Evolutionary conservation across 306 rosid species (phyloP), one percentile per base, ranked within the genome.

Genomic region (Sophora flavescens): DNA sequence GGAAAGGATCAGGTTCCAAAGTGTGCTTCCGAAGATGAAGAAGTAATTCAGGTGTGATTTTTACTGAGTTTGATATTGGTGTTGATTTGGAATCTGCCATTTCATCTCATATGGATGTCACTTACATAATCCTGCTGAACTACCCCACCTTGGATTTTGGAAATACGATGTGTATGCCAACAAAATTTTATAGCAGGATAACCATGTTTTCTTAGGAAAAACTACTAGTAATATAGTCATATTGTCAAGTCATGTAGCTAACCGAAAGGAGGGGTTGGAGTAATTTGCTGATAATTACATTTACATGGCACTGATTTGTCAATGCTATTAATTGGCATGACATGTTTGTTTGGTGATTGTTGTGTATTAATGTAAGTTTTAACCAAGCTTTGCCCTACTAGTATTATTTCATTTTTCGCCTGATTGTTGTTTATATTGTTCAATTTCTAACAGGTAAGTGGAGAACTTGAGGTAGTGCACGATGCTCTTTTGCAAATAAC

Each of bases 401-500:
- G 30, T 66, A 6, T 42, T 63, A 59, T 57, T 72, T 67, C 28
- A 53, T 38, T 8, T 63, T 68, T 54, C 57, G 67, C 35, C 44
- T 66, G 11, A 39, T 17, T 64, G 75, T 63, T 77, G 59, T 71
- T 78, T 59, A 60, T 63, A 26, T 17, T 61, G 70, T 76, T 73
- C 56, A 57, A 80, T 72, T 71, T 73, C 60, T 81, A 81, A 68
- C 87, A 96, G 99, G 85, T 92, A 80, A 88, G 66, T 79, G 99
- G 99, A 80, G 99, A 92, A 57, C 82, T 86, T 57, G 98, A 96
- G 84, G 90, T 96, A 18, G 97, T 91, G 82, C 95, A 91, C 52
- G 96, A 92, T 72, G 99, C 96, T 77, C 88, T 96, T 66, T 75
- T 96, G 82, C 97, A 92, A 63, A 85, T 96, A 80, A 96, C 98